Evolutionary conservation across 2,329 filamentous ascomycete genomes (phyloP).

Genomic region (Trematosphaeria pertusa): DNA sequence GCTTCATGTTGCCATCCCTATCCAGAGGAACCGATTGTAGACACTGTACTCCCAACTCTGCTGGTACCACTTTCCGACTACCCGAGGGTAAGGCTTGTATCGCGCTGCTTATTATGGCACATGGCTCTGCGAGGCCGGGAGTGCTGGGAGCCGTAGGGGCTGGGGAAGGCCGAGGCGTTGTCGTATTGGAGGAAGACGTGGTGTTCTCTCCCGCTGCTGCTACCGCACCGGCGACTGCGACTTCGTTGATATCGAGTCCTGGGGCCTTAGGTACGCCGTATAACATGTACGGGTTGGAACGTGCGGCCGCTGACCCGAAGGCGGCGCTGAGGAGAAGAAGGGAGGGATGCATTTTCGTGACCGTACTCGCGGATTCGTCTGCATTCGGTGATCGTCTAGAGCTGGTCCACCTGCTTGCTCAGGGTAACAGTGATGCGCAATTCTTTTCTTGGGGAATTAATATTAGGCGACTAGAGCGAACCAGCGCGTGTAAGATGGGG

Average conservation of each 20-base stretch:
- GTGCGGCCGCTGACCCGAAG: constrained; percentile 26
- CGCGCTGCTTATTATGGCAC: constrained; percentile 37
- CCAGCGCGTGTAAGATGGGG: constrained; percentile 14
- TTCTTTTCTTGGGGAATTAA: no score
- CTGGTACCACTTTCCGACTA: constrained; percentile 38
- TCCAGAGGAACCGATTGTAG: constrained; percentile 47
- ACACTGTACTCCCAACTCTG: constrained; percentile 43
- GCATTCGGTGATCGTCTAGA: no score
- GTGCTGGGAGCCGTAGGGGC: constrained; percentile 23
- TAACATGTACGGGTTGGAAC: constrained; percentile 37
- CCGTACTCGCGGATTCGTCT: no score
- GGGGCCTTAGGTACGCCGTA: constrained; percentile 41
- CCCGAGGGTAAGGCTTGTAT: constrained; percentile 34
- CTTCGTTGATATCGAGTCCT: constrained; percentile 34
- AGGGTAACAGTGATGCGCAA: no score
- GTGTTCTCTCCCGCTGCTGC: constrained; percentile 24
- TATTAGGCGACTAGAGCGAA: constrained; percentile 18
- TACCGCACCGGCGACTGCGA: constrained; percentile 30
- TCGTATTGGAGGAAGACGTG: constrained; percentile 18
- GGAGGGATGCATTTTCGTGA: constrained; percentile 27
- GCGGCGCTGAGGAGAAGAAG: constrained; percentile 27
- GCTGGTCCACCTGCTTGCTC: no score
- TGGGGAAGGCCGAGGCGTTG: constrained; percentile 20
- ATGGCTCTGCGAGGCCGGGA: constrained; percentile 33
- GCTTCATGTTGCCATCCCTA: constrained; percentile 35